These are phyloP conservation scores for Epithemia pelagica DNA, from an alignment of 108 stramenopile genomes.

Conservation along the genomic window DNA sequence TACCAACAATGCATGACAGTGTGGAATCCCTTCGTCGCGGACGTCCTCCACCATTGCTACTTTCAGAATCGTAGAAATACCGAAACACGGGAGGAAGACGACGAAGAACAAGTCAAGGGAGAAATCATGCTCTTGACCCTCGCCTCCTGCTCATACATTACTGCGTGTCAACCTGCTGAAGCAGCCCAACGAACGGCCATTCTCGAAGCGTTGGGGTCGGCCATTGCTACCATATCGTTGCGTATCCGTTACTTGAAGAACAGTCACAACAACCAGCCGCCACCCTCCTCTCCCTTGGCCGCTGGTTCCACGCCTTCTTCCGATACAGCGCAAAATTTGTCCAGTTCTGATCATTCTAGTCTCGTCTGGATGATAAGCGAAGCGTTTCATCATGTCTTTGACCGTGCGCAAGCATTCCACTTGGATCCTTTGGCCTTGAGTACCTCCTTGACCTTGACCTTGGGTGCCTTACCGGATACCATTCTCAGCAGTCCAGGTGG, in stretches of 20 bases:
- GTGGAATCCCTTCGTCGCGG: conserved; percentile 9
- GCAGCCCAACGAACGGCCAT: conserved; percentile 28
- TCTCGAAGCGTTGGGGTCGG: conserved; percentile 50
- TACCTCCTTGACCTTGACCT: conserved; percentile 14
- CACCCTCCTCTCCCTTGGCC: conserved; percentile 18
- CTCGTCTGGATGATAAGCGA: conserved; percentile 1
- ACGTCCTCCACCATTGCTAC: conserved; percentile 1
- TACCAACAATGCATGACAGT: conserved; percentile 10
- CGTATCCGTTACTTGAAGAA: conserved; percentile 51
- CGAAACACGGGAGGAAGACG: neutral
- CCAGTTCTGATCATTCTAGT: no score
- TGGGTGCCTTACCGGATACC: conserved; percentile 59
- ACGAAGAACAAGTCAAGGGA: conserved; percentile 62
- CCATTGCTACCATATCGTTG: conserved; percentile 44
- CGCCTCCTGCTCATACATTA: conserved; percentile 27
- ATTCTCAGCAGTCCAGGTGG: conserved; percentile 51
- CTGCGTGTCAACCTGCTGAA: conserved; percentile 8
- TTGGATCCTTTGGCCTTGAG: neutral
- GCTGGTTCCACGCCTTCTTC: neutral
- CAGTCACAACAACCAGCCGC: conserved; percentile 15
- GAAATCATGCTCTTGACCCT: conserved; percentile 48
- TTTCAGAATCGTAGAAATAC: neutral
- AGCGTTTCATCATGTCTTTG: neutral
- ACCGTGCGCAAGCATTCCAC: neutral
- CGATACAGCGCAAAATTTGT: neutral